A percentile compares a stretch with the other conserved stretches of the same genome.
Conservation (phyloP, 169 alveolate species). For the Hammondia hammondi region DNA sequence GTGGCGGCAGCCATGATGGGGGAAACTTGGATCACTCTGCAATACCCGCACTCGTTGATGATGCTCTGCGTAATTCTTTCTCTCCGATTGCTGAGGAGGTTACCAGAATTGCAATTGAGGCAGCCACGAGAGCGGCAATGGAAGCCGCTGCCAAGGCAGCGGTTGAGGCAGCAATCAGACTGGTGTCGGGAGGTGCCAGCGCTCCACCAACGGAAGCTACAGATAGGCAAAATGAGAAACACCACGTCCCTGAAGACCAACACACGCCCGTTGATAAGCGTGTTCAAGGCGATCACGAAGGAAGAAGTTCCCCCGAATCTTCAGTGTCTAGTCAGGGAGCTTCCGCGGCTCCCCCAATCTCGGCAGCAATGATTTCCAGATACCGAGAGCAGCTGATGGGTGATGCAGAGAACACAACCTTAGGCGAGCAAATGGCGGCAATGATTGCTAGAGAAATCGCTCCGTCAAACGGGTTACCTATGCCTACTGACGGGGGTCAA, state of each 20-base stretch:
- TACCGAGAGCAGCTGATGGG: background rate
- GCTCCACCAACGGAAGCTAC: background rate
- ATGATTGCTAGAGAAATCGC: background rate
- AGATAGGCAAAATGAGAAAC: background rate
- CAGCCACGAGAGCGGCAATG: slow-evolving; percentile 40
- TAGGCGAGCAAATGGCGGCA: background rate
- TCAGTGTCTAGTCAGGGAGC: background rate
- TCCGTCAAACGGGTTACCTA: no score
- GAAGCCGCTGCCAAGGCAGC: slow-evolving; percentile 38
- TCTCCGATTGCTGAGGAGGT: background rate
- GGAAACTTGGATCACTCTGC: background rate
- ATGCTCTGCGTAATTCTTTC: background rate
- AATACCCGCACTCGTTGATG: background rate
- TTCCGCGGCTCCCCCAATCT: background rate
- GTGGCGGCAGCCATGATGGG: background rate
- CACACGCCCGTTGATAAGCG: background rate
- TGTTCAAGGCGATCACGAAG: background rate
- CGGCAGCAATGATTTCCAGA: background rate
- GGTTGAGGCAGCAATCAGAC: background rate
- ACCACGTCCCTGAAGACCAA: background rate
- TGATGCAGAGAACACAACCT: background rate
- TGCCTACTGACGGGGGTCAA: no score
- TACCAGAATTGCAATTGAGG: background rate
- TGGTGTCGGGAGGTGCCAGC: no score
- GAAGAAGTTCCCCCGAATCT: background rate